Conservation (phyloP, 2,329 filamentous ascomycete species). For the Botrytis paeoniae region DNA sequence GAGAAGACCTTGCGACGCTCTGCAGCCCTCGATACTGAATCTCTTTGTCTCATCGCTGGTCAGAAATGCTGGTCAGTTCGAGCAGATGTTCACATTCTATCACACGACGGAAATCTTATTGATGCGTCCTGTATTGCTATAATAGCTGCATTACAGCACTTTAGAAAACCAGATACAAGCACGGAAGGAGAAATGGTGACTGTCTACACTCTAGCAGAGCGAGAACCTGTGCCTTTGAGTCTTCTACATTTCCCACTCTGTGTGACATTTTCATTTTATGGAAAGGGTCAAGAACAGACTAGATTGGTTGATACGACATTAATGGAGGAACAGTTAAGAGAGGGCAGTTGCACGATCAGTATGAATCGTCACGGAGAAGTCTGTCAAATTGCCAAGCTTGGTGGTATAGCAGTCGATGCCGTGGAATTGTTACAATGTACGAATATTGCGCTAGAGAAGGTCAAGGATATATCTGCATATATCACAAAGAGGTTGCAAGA, state of each 20-base stretch:
- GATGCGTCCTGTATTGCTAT: constrained; percentile 84
- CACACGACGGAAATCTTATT: constrained; percentile 85
- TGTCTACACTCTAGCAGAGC: constrained; percentile 78
- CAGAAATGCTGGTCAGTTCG: constrained; percentile 89
- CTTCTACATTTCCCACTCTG: constrained; percentile 92
- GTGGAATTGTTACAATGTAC: constrained; percentile 74
- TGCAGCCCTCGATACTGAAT: constrained; percentile 90
- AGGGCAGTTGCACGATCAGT: constrained; percentile 74
- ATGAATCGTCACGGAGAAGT: constrained; percentile 38
- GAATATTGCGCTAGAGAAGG: constrained; percentile 70
- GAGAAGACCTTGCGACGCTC: constrained; percentile 94
- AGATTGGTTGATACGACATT: constrained; percentile 69
- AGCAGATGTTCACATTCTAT: constrained; percentile 86
- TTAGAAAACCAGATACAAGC: constrained; percentile 82
- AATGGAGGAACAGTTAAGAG: constrained; percentile 73
- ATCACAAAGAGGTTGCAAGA: constrained; percentile 72
- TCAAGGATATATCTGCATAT: constrained; percentile 72
- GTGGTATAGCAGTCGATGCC: constrained; percentile 79
- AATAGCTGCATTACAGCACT: constrained; percentile 85
- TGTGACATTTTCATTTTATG: constrained; percentile 82
- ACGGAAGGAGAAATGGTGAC: constrained; percentile 82
- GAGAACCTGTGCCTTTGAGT: constrained; percentile 84
- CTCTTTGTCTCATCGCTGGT: constrained; percentile 86
- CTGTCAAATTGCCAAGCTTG: constrained; percentile 70
- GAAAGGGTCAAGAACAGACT: constrained; percentile 60